Conservation (phyloP, 495 filamentous ascomycete genomes). For the Lasiosphaeria hispida region DNA sequence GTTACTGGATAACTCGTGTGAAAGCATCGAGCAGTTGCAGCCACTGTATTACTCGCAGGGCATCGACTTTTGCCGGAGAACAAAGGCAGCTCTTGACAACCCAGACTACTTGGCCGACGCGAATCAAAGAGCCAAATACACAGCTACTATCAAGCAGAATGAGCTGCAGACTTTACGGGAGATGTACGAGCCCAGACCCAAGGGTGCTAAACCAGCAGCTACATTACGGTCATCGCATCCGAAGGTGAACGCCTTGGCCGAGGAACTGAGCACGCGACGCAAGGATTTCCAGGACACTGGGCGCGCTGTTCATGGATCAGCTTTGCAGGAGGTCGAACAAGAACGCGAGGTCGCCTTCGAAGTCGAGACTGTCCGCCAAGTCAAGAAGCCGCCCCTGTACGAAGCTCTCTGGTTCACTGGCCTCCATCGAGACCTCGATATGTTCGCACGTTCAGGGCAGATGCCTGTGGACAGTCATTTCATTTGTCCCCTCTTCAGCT, state of each 20-base stretch:
- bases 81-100: conserved; percentile 28
- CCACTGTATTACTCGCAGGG: conserved; percentile 58
- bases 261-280: conserved; percentile 32
- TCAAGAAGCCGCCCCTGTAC: conserved; percentile 35
- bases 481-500: conserved; percentile 27
- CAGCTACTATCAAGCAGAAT: conserved; percentile 30
- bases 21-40: conserved; percentile 51
- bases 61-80: conserved; percentile 51
- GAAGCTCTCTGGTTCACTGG: conserved; percentile 32
- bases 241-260: conserved; percentile 23
- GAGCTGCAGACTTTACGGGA: conserved; percentile 38
- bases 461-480: conserved; percentile 20
- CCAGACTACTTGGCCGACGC: conserved; percentile 17
- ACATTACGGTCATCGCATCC: conserved; percentile 19
- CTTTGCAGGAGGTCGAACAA: conserved; percentile 54
- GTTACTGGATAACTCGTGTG: conserved; percentile 62
- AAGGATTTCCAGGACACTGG: conserved; percentile 34
- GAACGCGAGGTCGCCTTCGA: conserved; percentile 49
- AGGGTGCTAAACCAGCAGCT: conserved; percentile 3
- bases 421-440: conserved; percentile 25
- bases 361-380: conserved; percentile 50
- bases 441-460: conserved; percentile 28
- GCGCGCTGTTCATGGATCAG: conserved; percentile 37
- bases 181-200: conserved; percentile 31
- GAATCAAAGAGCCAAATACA: conserved; percentile 16